These are phyloP conservation scores for Martiniozyma asiatica DNA, from an alignment of 1,139 yeast genomes.

Conservation along the genomic window DNA sequence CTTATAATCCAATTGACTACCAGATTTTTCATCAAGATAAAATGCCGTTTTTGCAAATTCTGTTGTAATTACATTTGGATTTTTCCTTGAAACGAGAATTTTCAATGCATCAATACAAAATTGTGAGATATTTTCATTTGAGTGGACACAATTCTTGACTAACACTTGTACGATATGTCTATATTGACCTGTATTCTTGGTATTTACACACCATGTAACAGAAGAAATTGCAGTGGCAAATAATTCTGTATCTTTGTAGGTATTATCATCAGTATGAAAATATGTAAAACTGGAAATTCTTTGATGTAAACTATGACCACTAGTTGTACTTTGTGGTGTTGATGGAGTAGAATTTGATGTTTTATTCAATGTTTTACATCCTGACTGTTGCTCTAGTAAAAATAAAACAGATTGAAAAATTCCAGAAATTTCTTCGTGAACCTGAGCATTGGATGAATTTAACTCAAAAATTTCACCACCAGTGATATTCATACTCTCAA, in stretches of 20 bases:
- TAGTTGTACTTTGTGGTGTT: constrained; percentile 13
- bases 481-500: constrained; percentile 19
- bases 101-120: constrained; percentile 57
- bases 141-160: constrained; percentile 65
- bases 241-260: constrained; percentile 36
- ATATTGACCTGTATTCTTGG: constrained; percentile 25
- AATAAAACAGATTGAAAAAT: constrained; percentile 46
- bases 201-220: constrained; percentile 19
- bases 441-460: constrained; percentile 34
- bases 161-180: constrained; percentile 60
- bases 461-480: constrained; percentile 26
- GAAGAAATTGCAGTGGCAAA: constrained; percentile 53
- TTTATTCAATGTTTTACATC: constrained; percentile 24
- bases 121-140: constrained; percentile 44
- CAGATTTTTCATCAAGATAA: constrained; percentile 61
- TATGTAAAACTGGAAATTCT: constrained; percentile 15
- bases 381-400: constrained; percentile 51
- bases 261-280: constrained; percentile 20
- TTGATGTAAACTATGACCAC: constrained; percentile 16
- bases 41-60: constrained; percentile 73
- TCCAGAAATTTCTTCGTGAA: constrained; percentile 69
- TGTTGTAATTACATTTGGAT: constrained; percentile 61
- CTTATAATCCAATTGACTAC: constrained; percentile 38
- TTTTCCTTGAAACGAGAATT: constrained; percentile 52
- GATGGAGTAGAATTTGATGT: constrained; percentile 10